Conservation (phyloP, 2,329 filamentous ascomycete genomes). For the Fusarium vanettenii region DNA sequence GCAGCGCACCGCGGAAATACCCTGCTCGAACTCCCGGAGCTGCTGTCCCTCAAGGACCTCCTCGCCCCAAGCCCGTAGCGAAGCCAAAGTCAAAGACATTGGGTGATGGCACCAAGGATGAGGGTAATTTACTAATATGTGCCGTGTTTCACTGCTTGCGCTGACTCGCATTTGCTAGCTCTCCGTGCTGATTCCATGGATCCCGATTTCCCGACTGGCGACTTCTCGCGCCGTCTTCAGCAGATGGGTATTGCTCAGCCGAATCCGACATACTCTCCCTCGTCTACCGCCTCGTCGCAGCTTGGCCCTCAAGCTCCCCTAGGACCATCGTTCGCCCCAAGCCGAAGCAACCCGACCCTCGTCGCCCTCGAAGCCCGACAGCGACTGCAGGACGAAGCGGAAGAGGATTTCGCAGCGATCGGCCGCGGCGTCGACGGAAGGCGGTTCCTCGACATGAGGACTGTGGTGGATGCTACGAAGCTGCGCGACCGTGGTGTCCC, state of each 20-base stretch:
- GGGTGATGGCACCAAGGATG: constrained; percentile 27
- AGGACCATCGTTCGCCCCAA: constrained; percentile 46
- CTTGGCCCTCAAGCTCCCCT: constrained; percentile 33
- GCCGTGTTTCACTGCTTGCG: neutral
- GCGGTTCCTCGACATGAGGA: constrained; percentile 61
- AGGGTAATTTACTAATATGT: constrained; percentile 26
- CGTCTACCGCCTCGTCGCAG: constrained; percentile 55
- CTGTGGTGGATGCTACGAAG: constrained; percentile 59
- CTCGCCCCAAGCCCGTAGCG: constrained; percentile 26
- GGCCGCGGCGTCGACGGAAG: constrained; percentile 50
- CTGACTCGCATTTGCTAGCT: constrained; percentile 45
- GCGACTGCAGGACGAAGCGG: constrained; percentile 55
- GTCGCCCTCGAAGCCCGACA: constrained; percentile 62
- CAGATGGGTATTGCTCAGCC: constrained; percentile 67
- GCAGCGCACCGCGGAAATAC: constrained; percentile 56
- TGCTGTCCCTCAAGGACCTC: constrained; percentile 33
- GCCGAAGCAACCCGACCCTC: constrained; percentile 58
- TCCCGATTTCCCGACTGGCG: constrained; percentile 55
- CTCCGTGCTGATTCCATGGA: constrained; percentile 54
- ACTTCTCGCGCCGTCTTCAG: constrained; percentile 63
- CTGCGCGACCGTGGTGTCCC: constrained; percentile 55
- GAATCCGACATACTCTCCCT: constrained; percentile 64
- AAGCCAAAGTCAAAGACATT: constrained; percentile 15
- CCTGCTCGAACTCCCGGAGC: constrained; percentile 52
- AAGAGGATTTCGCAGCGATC: constrained; percentile 56